Percentiles rank a stretch among this genome's conserved stretches.
phyloP scores from a whole-genome alignment of 495 filamentous ascomycete genomes.

The Tricharina praecox region DNA sequence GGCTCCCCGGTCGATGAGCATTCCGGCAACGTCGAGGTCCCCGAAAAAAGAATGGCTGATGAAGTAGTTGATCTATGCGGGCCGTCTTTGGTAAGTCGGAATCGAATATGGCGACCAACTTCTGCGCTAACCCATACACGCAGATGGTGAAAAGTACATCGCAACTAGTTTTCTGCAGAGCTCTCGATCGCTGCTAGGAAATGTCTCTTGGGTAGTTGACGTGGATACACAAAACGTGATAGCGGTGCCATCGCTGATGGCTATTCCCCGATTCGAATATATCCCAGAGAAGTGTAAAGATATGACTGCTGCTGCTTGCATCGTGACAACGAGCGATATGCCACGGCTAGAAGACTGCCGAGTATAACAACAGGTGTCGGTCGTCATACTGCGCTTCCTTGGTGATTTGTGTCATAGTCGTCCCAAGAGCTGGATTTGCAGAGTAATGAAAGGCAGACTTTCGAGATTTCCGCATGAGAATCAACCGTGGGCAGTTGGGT shows the following conservation, averaged over 20 bases:
- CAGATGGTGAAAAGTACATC: background rate
- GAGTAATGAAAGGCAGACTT: background rate
- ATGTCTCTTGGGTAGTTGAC: background rate
- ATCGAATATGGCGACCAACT: background rate
- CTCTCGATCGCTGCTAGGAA: background rate
- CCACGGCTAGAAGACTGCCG: slow-evolving; percentile 1
- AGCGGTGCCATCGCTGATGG: background rate
- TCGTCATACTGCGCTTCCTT: background rate
- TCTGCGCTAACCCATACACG: background rate
- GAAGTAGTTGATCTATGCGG: background rate
- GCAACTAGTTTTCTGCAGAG: background rate
- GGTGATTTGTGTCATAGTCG: background rate
- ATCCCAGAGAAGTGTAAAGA: background rate
- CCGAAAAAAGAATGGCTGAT: background rate
- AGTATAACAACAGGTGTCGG: background rate
- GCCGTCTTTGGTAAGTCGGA: background rate
- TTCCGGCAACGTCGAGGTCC: background rate
- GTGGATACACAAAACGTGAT: background rate
- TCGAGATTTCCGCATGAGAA: background rate
- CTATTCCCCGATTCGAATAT: background rate
- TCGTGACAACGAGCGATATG: background rate
- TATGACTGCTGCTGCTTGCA: background rate
- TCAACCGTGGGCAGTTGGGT: background rate
- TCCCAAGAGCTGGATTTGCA: background rate
- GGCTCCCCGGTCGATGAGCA: background rate